A percentile compares a stretch with the other conserved stretches of the same genome.
These are phyloP conservation scores for Hypoxylon sp. DNA, from an alignment of 2,329 filamentous ascomycete genomes.

Conservation along the genomic window DNA sequence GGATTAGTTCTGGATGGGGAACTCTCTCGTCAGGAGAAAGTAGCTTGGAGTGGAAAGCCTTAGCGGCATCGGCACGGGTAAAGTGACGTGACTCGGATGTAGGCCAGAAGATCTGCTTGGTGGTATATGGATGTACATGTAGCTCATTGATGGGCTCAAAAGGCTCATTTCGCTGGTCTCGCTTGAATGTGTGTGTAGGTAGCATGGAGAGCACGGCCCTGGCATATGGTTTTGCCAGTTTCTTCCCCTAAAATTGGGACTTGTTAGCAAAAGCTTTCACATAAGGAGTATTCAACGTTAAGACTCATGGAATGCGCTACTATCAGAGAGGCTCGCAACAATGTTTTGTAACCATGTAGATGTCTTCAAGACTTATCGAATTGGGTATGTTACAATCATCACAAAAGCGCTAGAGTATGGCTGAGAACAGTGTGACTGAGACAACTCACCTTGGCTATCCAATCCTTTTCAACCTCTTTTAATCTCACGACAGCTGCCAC, in stretches of 20 bases:
- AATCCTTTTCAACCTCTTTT: constrained; percentile 87
- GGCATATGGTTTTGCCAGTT: constrained; percentile 81
- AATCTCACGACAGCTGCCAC: constrained; percentile 88
- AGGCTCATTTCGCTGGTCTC: constrained; percentile 61
- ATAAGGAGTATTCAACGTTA: constrained; percentile 16
- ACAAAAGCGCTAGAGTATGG: constrained; percentile 54
- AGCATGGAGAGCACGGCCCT: constrained; percentile 85
- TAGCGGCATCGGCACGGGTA: constrained; percentile 75
- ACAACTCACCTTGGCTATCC: constrained; percentile 78
- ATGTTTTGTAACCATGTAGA: constrained; percentile 84
- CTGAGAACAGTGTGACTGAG: constrained; percentile 7
- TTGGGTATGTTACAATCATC: constrained; percentile 76
- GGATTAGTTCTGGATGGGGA: constrained; percentile 73
- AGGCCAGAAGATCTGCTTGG: constrained; percentile 75
- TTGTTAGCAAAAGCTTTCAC: constrained; percentile 34
- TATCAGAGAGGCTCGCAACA: constrained; percentile 83
- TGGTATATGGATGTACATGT: constrained; percentile 72
- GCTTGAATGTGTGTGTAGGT: constrained; percentile 74
- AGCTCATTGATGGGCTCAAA: constrained; percentile 77
- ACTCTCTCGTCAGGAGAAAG: constrained; percentile 73
- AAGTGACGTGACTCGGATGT: constrained; percentile 74
- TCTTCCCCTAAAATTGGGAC: constrained; percentile 74
- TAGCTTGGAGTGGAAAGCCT: constrained; percentile 73
- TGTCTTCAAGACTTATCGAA: constrained; percentile 99
- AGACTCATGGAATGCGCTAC: constrained; percentile 38